Base-by-base conservation (phyloP, 495 filamentous ascomycete species). In the Staphylotrichum tortipilum region DNA sequence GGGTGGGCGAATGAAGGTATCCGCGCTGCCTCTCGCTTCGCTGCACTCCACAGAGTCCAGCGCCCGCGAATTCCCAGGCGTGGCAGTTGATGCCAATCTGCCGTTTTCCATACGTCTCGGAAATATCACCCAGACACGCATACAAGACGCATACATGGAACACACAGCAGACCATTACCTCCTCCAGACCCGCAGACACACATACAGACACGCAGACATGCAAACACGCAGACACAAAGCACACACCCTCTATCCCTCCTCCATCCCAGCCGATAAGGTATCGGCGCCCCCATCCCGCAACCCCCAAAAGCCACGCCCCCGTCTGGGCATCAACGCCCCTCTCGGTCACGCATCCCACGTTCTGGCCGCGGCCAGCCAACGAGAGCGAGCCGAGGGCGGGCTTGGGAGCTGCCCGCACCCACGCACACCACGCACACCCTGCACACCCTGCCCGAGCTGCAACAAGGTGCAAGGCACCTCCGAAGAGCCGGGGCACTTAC, bases 401-500 rank as follows among this genome's bases (percentile, higher is more conserved):
- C 43, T 38, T 40, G 55, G 44, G 42, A 42, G 47, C 46, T 35
- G 44, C 36, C 45, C 22, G 33, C 44, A n/a, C n/a, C n/a, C n/a
- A n/a, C n/a, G n/a, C n/a, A n/a, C n/a, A n/a, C n/a, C n/a, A n/a
- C n/a, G n/a, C n/a, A n/a, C n/a, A n/a, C n/a, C n/a, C n/a, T n/a
- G n/a, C n/a, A n/a, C n/a, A n/a, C 51, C 47, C 55, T 55, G 56
- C 50, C 54, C 55, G 49, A 53, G 48, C 50, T 64, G 45, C 57
- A 56, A n/a, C 60, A 47, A 57, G 33, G 34, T 57, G 58, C 49
- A 52, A 48, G 53, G 58, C n/a, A n/a, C 46, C 62, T 56, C 52
- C 54, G 54, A 62, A 54, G 59, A 57, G 61, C 63, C 63, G 63
- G 58, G 43, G 58, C 23, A 59, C 58, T 59, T 55, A 58, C 45